Evolutionary conservation across 2,329 filamentous ascomycete genomes (phyloP), one percentile per base, ranked within the genome.

Genomic region (Fusarium algeriense): DNA sequence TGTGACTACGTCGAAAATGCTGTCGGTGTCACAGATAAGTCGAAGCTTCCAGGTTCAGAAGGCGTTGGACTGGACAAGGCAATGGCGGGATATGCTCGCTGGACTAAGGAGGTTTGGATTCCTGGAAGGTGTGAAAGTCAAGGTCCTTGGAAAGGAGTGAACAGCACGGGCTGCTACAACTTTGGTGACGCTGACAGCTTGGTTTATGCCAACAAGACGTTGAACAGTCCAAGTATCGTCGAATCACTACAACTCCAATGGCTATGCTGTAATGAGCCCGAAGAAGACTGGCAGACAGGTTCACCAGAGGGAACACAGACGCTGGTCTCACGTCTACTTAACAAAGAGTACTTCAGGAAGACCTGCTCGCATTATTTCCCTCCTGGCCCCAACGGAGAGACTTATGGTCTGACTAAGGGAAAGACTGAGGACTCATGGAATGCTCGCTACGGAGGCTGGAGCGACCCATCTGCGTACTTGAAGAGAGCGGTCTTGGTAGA

Each of bases 1-100:
- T 61, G 59, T 14, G 59, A 60, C 9, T 60, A 61, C 11, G 41
- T 61, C 12, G 59, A 61, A 8, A 61, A 61, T 15, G 54, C 41
- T 0, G 14, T 30, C 1, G 41, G 32, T 1, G 17, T 17, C 15
- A 48, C 54, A 35, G 19, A 61, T 28, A 60, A 60, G 6, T 48
- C 54, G 0, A 48, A 48, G 2, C 54, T 61, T 10, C 59, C 54
- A 6, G 9, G 28, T 2, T 11, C 28, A 14, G 19, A 20, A 26
- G 59, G 59, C 3, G 54, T 61, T 11, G 59, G 59, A 3, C 35
- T 60, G 6, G 7, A 46, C 2, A 60, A 48, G 13, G 59, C 59
- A 13, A 14, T 61, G 10, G 28, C 30, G 7, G 59, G 59, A 20
- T 61, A 61, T 38, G 41, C 54, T 10, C 59, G 54, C 15, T 61